Evolutionary conservation across 164 flowering plant genomes (phyloP), one percentile per base, ranked within the genome.

Genomic region (Pachysandra terminalis): DNA sequence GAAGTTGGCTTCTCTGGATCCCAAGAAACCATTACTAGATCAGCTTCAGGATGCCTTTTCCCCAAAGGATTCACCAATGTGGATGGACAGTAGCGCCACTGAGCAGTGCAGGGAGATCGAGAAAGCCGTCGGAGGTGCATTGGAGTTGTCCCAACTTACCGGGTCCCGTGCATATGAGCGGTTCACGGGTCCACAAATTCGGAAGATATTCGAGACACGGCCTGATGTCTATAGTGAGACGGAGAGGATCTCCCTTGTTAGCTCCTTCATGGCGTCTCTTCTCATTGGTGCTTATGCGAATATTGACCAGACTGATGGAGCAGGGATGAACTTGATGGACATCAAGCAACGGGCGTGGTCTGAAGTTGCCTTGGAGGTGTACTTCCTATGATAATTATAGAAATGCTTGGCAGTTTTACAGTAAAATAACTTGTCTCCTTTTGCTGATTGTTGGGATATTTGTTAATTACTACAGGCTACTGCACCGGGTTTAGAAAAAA

Each of bases 31-130:
- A 19, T 64, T 96, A 49, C 74, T 81, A 61, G 91, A 79, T 64
- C 97, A 93, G 72, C 71, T 96, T 35, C 66, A 70, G 9, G 78
- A 82, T 77, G 95, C 84, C 19, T 90, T 96, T 75, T 90, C 98
- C 0, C 76, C 75, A 0, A 77, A 79, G 54, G 95, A 96, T 67
- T 93, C 98, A 0, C 99, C 99, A 0, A 84, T 90, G 27, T 93
- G 99, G 98, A 96, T 93, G 98, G 99, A 96, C 68, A 81, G 93
- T 70, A 93, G 98, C 85, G 93, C 97, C 35, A 93, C 97, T 0
- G 78, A 69, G 25, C 96, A 96, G 59, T 96, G 99, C 75, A 85
- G 75, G 49, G 91, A 84, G 74, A 88, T 93, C 56, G 98, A 93
- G 87, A 71, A 80, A 32, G 90, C 92, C 65, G 83, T 88, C 67